phyloP scores from a whole-genome alignment of 805 yeast species.

The Sugiyamaella mastotermitis region DNA sequence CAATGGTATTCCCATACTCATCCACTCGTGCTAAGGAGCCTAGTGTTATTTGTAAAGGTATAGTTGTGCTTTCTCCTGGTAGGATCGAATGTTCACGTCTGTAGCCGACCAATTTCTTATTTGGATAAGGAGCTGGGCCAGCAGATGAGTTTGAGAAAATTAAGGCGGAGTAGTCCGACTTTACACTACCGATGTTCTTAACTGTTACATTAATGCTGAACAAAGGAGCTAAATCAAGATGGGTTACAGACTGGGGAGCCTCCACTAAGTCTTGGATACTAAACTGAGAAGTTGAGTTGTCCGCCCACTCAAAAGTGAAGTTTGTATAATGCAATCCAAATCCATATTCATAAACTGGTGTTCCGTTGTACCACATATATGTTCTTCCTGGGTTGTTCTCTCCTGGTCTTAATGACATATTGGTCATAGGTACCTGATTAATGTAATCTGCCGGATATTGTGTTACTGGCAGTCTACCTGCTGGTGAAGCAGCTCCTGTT shows the following conservation, averaged over 20 bases:
- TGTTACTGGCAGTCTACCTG: conserved; percentile 11
- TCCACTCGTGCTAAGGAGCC: conserved; percentile 9
- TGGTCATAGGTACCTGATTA: conserved; percentile 11
- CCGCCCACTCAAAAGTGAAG: conserved; percentile 2
- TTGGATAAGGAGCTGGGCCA: conserved; percentile 12
- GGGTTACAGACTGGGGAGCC: not conserved
- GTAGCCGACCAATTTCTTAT: conserved; percentile 9
- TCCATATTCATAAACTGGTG: conserved; percentile 12
- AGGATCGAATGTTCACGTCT: conserved; percentile 2
- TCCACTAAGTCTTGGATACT: conserved; percentile 1
- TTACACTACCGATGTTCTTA: conserved; percentile 7
- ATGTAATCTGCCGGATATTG: conserved; percentile 13
- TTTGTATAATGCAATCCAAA: conserved; percentile 13
- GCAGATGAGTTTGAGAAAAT: conserved; percentile 6
- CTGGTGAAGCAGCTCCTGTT: conserved; percentile 10
- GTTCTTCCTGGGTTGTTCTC: conserved; percentile 13
- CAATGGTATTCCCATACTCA: conserved; percentile 7
- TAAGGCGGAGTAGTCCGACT: conserved; percentile 11
- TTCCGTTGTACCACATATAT: conserved; percentile 11
- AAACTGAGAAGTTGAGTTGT: conserved; percentile 1
- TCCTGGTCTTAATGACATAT: conserved; percentile 12
- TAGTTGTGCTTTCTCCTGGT: conserved; percentile 6
- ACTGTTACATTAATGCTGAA: conserved; percentile 4
- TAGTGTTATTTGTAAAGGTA: conserved; percentile 3
- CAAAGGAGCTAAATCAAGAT: conserved; percentile 4